Base-by-base conservation (phyloP, 192 early-diverging fungal species). In the Coemansia sp. region DNA sequence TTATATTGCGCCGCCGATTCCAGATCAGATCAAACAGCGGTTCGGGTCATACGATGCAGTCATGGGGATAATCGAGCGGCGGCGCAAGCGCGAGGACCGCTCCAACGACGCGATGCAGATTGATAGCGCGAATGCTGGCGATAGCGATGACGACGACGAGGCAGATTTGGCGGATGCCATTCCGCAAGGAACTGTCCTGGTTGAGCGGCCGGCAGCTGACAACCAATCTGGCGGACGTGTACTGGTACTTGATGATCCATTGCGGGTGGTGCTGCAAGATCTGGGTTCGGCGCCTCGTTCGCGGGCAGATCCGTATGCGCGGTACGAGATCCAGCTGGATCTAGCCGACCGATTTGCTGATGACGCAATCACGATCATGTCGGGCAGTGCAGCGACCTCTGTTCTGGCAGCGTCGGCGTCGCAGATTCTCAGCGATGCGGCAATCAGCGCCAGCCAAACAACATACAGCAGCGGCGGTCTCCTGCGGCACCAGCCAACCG, bases 211-310 rank as follows among this genome's bases (percentile, higher is more conserved):
- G 57, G 63, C 59, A 5, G 21, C 70, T 1, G 67, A 50, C 3
- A 65, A 64, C 38, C 53, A 55, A 4, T 55, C 53, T 8, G 35
- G 50, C 32, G 66, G 79, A 4, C 73, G 75, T 3, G 55, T 82
- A 64, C 71, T 82, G 79, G 67, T 76, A 74, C 62, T 82, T 2
- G 82, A 87, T 6, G 90, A 90, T 52, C 85, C 85, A 21, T 59
- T 93, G 38, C 74, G 85, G 2, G 83, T 88, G 12, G 87, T 92
- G 17, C 64, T 92, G 24, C 73, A 83, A 19, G 90, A 92, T 35
- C 79, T 93, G 17, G 90, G 90, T 4, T 67, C 85, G 3, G 81
- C 87, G 2, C 85, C 86, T 15, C 71, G 72, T 15, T 58, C 61
- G 23, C 82, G 82, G 7, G 62, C 73, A 8, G 82, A 83, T 39